Base-by-base conservation (phyloP, 192 early-diverging fungal genomes). In the Coemansia umbellata region DNA sequence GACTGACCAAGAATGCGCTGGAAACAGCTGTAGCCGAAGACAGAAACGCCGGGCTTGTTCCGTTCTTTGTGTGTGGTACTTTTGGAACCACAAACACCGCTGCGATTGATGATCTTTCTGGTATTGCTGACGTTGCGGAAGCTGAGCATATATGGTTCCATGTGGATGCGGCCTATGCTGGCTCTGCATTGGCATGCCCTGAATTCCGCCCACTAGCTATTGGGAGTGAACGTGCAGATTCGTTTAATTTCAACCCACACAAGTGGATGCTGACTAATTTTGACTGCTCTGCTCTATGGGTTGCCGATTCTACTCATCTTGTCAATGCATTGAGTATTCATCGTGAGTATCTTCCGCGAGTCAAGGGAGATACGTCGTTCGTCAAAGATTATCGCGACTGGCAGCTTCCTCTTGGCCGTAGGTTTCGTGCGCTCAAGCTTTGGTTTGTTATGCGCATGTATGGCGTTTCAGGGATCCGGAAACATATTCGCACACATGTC, bases 131-230 rank as follows among this genome's bases (percentile, higher is more conserved):
- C 0, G 80, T 76, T 15, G 62, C 66, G 18, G 65, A 47, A 32
- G 37, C 37, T 0, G 57, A 80, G 56, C 32, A 66, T 11, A 32
- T 85, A 24, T 87, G 84, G 84, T 50, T 78, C 30, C 83, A 87
- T 43, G 53, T 87, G n/a, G 85, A 87, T 50, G 83, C 84, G 4
- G 85, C 85, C 3, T 82, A 81, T 37, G 85, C 84, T 1, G 85
- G 85, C 8, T 53, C 78, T 0, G 82, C 85, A 0, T 58, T 81
- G 5, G 50, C 62, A 3, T 85, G 83, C 49, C 79, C 78, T 22
- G 85, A 87, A 56, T 85, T 76, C 58, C 71, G 74, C 5, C 55
- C 62, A 1, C 64, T 76, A 5, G 58, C 72, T 0, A 45, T 19
- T 2, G 85, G 85, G 1, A 65, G 65, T n/a, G 78, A 83, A 24